Percentiles rank a stretch among this genome's conserved stretches.
phyloP scores from a whole-genome alignment of 2,329 filamentous ascomycete species.

The Pseudogymnoascus sp. region DNA sequence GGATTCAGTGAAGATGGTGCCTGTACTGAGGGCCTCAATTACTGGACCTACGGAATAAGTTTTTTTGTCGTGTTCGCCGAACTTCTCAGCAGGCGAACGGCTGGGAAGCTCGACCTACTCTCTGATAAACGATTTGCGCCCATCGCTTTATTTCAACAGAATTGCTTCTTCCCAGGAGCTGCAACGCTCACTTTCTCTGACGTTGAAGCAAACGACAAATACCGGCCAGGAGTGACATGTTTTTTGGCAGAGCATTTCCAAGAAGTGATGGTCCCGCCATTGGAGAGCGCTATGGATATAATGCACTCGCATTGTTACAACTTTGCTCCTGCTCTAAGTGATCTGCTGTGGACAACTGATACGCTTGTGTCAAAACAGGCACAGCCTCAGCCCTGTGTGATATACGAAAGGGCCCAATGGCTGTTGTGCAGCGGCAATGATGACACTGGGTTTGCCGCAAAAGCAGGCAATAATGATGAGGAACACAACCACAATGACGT shows the following conservation, averaged over 20 bases:
- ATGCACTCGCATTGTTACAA: conserved; percentile 5
- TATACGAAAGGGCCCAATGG: not conserved
- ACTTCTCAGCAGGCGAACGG: not conserved
- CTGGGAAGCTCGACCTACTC: not conserved
- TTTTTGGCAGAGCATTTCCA: not conserved
- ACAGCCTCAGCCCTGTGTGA: not conserved
- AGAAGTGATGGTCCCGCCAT: not conserved
- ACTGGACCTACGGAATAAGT: not conserved
- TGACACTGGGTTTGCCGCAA: not conserved
- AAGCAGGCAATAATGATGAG: conserved; percentile 1
- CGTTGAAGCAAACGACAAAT: not conserved
- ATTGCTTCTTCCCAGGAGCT: not conserved
- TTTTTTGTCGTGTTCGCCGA: not conserved
- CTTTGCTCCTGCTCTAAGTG: not conserved
- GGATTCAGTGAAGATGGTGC: not conserved
- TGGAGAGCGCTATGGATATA: not conserved
- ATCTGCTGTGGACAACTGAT: not conserved
- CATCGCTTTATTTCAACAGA: not conserved
- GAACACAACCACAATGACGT: not conserved
- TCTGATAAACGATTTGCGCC: not conserved
- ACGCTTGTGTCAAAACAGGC: not conserved
- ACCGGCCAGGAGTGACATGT: not conserved
- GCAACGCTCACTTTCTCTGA: not conserved
- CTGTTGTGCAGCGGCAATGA: not conserved
- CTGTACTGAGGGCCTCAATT: not conserved